Evolutionary conservation across 768 basidiomycete species (phyloP).

Genomic region (Cubamyces sp.): DNA sequence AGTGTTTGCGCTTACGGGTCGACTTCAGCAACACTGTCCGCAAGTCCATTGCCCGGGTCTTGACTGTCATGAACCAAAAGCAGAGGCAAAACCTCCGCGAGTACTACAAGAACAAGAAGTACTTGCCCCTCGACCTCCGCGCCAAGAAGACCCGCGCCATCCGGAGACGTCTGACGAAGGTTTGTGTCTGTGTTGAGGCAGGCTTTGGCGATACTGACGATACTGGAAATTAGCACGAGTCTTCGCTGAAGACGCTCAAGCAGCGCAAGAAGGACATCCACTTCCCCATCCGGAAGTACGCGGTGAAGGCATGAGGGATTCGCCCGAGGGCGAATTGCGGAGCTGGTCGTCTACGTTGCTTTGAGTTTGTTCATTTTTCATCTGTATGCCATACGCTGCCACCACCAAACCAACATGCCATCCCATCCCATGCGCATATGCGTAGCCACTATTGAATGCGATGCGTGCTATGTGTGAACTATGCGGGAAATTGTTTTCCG

Average conservation of each 20-base stretch:
- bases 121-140: slow-evolving; percentile 96
- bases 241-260: slow-evolving; percentile 84
- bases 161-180: slow-evolving; percentile 91
- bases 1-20: not conserved
- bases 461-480: slow-evolving; percentile 12
- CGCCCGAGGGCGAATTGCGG: slow-evolving; percentile 22
- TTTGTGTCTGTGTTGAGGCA: slow-evolving; percentile 34
- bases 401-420: slow-evolving; percentile 39
- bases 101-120: slow-evolving; percentile 97
- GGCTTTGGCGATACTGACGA: slow-evolving; percentile 12
- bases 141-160: slow-evolving; percentile 98
- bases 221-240: slow-evolving; percentile 66
- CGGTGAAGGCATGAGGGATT: slow-evolving; percentile 81
- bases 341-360: slow-evolving; percentile 32
- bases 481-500: not conserved
- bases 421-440: slow-evolving; percentile 33
- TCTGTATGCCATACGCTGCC: slow-evolving; percentile 45
- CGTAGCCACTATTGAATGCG: slow-evolving; percentile 12
- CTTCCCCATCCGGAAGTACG: slow-evolving; percentile 93
- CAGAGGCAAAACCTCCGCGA: slow-evolving; percentile 95
- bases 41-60: slow-evolving; percentile 97
- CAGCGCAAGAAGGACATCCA: slow-evolving; percentile 94
- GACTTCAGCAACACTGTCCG: slow-evolving; percentile 82
- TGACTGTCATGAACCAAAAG: slow-evolving; percentile 99
- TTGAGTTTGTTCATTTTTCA: slow-evolving; percentile 35